Base-by-base conservation (phyloP, 2,329 filamentous ascomycete genomes). In the Exophiala calicioides region DNA sequence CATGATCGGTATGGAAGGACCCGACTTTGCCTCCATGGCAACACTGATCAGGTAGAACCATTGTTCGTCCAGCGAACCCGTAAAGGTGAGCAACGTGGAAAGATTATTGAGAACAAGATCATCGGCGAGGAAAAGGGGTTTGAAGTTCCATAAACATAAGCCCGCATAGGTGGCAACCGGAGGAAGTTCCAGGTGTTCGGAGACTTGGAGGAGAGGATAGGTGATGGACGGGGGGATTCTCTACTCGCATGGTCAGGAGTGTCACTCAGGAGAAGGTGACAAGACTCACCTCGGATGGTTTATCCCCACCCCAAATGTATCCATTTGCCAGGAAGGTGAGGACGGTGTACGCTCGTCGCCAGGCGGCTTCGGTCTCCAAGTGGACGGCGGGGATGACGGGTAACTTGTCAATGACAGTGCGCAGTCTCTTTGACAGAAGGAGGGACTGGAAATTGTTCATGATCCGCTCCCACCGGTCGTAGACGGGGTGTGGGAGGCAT, bases 21-120 rank as follows among this genome's bases (percentile, higher is more conserved):
- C 93, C 19, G 89, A 91, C 45, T 89, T 85, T 44, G 90, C 90
- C 70, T 98, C 93, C 55, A 98, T 96, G 53, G 91, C 93, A 3
- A 96, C 88, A 0, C 90, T 96, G 41, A 97, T 82, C 9, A 98
- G 77, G 65, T 97, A 98, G 65, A 98, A 98, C 93, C 93, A 98
- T 53, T 93, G 95, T 71, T 98, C 93, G 64, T 98, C 93, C 44
- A 95, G 75, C 5, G 90, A 90, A 39, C 93, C 93, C 12, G 93
- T 97, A 63, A 96, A 94, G 12, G 93, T 96, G 61, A 84, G 82
- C 51, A 97, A 76, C 2, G 88, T 93, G 30, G 88, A 84, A 45
- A 98, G 78, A 60, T 98, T 97, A 62, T 93, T 85, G 34, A 97
- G 77, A 62, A 94, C 88, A 47, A 93, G 81, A 26, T 80, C 79